A percentile compares a stretch with the other conserved stretches of the same genome.
phyloP scores from a whole-genome alignment of 345 rosid species.

The Eucalyptus cloeziana region DNA sequence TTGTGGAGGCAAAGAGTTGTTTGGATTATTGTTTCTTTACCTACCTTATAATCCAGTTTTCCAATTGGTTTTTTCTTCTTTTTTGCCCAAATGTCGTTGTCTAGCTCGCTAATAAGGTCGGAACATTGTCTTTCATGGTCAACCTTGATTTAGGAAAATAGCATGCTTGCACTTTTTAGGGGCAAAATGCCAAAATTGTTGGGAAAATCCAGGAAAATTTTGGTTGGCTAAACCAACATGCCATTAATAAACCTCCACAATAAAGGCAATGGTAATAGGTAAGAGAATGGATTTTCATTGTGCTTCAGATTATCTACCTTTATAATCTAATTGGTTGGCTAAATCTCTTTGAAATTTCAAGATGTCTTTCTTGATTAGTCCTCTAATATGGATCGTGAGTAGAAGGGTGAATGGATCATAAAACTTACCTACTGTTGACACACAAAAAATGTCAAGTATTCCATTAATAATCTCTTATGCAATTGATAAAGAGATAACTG shows the following conservation, averaged over 20 bases:
- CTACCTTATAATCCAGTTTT: background rate
- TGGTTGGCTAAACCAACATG: background rate
- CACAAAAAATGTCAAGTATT: background rate
- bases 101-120: background rate
- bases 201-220: background rate
- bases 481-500: background rate
- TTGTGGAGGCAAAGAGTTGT: background rate
- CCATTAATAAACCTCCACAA: background rate
- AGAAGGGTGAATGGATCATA: background rate
- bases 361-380: background rate
- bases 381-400: background rate
- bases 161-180: too few relatives aligned
- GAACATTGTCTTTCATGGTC: too few relatives aligned
- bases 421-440: background rate
- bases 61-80: background rate
- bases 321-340: too few relatives aligned
- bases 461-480: accelerated
- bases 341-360: background rate
- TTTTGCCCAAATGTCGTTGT: background rate
- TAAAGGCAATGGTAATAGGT: background rate
- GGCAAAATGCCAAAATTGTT: too few relatives aligned
- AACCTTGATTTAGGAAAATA: too few relatives aligned
- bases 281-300: background rate
- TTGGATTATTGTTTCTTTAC: background rate
- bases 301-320: background rate